phyloP scores from a whole-genome alignment of 768 basidiomycete species.

The Serendipita sp. region DNA sequence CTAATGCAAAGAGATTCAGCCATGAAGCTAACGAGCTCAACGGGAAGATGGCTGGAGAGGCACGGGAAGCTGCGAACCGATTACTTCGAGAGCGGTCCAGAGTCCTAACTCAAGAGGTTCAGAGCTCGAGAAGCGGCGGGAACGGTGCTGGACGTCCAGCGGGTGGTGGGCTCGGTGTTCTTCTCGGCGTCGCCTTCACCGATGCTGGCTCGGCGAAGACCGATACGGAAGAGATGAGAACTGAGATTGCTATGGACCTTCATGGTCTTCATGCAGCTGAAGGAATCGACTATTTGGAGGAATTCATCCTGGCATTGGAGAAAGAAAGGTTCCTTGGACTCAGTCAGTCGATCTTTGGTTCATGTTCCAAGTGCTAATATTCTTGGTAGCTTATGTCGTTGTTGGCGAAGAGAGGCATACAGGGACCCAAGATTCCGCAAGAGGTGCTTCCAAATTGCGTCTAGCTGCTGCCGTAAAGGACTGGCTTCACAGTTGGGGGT shows the following conservation, averaged over 20 bases:
- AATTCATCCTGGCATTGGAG: constrained; percentile 79
- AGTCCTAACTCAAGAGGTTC: constrained; percentile 58
- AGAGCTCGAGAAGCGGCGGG: constrained; percentile 63
- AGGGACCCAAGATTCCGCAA: constrained; percentile 66
- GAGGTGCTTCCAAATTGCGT: constrained; percentile 69
- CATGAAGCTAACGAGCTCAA: constrained; percentile 90
- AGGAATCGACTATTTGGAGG: constrained; percentile 77
- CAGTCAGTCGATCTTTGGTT: constrained; percentile 28
- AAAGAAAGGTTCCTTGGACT: constrained; percentile 76
- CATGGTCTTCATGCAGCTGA: constrained; percentile 91
- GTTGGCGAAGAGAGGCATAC: constrained; percentile 96
- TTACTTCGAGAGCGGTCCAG: constrained; percentile 71
- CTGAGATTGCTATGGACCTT: constrained; percentile 72
- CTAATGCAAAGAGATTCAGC: constrained; percentile 86
- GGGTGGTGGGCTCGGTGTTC: constrained; percentile 72
- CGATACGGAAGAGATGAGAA: constrained; percentile 65
- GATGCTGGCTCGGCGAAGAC: constrained; percentile 27
- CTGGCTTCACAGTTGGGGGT: constrained; percentile 87
- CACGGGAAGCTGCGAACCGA: constrained; percentile 65
- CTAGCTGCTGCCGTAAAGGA: constrained; percentile 77
- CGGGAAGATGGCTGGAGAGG: constrained; percentile 75
- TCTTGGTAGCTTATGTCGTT: constrained; percentile 53
- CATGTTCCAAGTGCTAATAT: constrained; percentile 8
- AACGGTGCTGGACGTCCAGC: constrained; percentile 43
- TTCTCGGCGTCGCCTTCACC: constrained; percentile 47